Percentiles rank a stretch among this genome's conserved stretches.
Conservation (phyloP, 164 flowering plant genomes). For the Cinnamomum chago region DNA sequence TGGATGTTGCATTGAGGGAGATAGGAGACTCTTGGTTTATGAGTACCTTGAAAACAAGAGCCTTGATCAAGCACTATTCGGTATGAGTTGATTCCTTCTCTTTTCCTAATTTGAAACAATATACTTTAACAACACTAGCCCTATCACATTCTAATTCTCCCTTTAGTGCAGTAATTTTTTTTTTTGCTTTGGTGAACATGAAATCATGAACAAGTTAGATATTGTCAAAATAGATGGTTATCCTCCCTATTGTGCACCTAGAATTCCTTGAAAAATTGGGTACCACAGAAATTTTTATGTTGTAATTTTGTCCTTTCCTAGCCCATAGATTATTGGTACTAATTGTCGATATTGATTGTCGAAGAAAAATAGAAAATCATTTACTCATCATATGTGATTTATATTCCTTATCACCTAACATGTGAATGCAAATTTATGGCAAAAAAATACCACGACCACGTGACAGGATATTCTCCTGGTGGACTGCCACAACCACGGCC, state of each 20-base stretch:
- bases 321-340: too few relatives aligned
- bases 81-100: constrained; percentile 20
- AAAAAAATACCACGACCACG: too few relatives aligned
- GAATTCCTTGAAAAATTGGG: neutral
- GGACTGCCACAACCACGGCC: too few relatives aligned
- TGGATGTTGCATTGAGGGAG: constrained; percentile 62
- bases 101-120: neutral
- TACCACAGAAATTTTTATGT: neutral
- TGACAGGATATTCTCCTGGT: too few relatives aligned
- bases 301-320: too few relatives aligned
- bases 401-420: neutral
- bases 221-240: neutral
- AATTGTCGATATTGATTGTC: neutral
- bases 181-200: too few relatives aligned
- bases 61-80: constrained; percentile 61
- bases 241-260: neutral
- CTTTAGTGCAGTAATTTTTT: neutral
- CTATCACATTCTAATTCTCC: neutral
- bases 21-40: constrained; percentile 57
- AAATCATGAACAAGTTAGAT: neutral
- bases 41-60: constrained; percentile 67
- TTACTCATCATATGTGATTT: neutral
- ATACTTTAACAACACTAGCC: neutral
- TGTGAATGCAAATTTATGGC: neutral
- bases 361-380: neutral